Evolutionary conservation across 352 stramenopile genomes (phyloP), one percentile per base, ranked within the genome.

Genomic region (Chrysophaeum taylorii): DNA sequence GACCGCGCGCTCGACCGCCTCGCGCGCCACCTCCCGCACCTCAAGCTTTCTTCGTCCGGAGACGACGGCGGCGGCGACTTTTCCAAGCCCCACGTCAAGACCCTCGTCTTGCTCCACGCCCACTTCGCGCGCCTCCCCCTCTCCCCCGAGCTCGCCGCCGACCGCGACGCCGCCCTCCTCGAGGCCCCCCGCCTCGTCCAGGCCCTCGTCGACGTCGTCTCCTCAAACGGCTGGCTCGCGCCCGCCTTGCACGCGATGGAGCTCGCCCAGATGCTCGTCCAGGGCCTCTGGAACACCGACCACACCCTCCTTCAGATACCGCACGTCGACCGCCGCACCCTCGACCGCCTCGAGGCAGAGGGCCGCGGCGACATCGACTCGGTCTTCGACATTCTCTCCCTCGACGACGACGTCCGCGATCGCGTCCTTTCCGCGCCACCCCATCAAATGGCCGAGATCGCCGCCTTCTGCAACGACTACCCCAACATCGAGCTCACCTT

Each of bases 381-480:
- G 18, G 85, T 92, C 21, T 90, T 93, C 77, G 88, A 94, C 71
- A 88, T 94, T 78, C 71, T 93, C 43, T 77, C 78, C 0, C 57
- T 87, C 41, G 82, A 87, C 37, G 82, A 88, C 78, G 88, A 94
- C 68, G 84, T 90, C 0, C 83, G 93, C 41, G 82, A 84, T 61
- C 82, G 95, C 70, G 75, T 98, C 41, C 80, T 98, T 54, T 87
- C 87, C 75, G 78, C 84, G 0, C 86, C 91, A 16, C 73, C 57
- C 76, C 70, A 85, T 27, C 85, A 88, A 71, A 94, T 99, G 87
- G 94, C 89, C 38, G 89, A 97, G 38, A 89, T 99, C n/a, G 95
- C 95, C 12, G 88, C 91, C 64, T 99, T 99, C 82, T 99, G 95
- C 82, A 99, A 99, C 78, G 85, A 89, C 64, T 99, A 97, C 81